Conservation (phyloP, 2,329 filamentous ascomycete species). For the Aureobasidium sp. region DNA sequence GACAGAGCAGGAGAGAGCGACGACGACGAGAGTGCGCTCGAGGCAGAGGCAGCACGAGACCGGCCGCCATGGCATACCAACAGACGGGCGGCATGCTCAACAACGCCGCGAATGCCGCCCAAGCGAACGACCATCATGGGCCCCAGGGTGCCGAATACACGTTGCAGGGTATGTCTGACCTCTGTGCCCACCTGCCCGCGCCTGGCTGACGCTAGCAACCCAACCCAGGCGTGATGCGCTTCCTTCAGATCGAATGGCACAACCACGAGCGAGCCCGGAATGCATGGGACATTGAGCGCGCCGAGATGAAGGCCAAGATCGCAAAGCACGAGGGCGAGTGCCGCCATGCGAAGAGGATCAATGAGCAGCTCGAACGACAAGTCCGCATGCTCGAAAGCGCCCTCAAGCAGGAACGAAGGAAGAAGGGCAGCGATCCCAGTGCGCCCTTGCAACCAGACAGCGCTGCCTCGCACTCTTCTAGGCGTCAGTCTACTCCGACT, state of each 20-base stretch:
- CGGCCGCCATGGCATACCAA: conserved; percentile 59
- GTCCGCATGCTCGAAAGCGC: conserved; percentile 84
- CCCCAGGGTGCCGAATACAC: conserved; percentile 64
- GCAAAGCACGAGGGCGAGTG: conserved; percentile 87
- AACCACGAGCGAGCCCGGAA: conserved; percentile 95
- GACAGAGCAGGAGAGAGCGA: conserved; percentile 2
- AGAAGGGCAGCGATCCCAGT: conserved; percentile 38
- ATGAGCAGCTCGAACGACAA: conserved; percentile 85
- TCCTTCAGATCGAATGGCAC: conserved; percentile 98
- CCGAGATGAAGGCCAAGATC: conserved; percentile 98
- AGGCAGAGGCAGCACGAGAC: conserved; percentile 7
- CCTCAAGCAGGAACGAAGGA: conserved; percentile 71
- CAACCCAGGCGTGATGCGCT: conserved; percentile 89
- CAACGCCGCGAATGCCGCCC: conserved; percentile 43
- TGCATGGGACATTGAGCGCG: conserved; percentile 97
- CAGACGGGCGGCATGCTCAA: conserved; percentile 52
- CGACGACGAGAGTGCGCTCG: neutral
- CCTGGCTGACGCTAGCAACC: conserved; percentile 13
- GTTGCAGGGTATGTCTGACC: conserved; percentile 50
- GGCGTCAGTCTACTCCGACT: conserved; percentile 21
- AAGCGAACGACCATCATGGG: conserved; percentile 41
- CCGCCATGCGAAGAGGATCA: conserved; percentile 77
- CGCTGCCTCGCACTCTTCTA: conserved; percentile 20
- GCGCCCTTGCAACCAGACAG: conserved; percentile 2
- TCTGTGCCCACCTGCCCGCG: neutral